These are phyloP conservation scores for Neoconidiobolus thromboides DNA, from an alignment of 371 early-diverging fungal species.

Conservation along the genomic window DNA sequence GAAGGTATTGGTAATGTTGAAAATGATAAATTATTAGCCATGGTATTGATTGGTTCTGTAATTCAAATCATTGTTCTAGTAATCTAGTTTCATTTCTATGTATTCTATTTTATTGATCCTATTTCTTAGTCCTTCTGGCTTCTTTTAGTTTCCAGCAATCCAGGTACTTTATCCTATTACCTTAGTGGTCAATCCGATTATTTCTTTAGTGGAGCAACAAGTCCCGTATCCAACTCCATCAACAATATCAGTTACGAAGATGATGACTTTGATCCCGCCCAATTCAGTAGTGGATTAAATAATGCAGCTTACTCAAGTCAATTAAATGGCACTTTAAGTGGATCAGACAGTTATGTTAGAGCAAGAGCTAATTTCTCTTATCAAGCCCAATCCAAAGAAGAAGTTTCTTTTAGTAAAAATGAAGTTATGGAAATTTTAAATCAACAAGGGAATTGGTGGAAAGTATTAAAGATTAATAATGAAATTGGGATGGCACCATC, in stretches of 20 bases:
- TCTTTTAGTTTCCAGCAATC: neutral
- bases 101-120: too few relatives aligned
- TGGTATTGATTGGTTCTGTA: too few relatives aligned
- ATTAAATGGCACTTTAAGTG: too few relatives aligned
- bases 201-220: too few relatives aligned
- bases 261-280: neutral
- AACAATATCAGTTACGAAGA: neutral
- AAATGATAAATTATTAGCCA: too few relatives aligned
- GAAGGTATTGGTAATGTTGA: too few relatives aligned
- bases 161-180: constrained; percentile 5
- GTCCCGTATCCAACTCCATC: neutral
- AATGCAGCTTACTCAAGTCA: neutral
- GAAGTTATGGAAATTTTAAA: constrained; percentile 72
- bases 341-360: neutral
- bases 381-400: constrained; percentile 57
- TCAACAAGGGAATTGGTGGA: constrained; percentile 92
- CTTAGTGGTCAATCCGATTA: neutral
- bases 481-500: constrained; percentile 77
- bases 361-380: neutral
- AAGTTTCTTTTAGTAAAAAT: constrained; percentile 74
- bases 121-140: neutral
- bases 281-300: neutral
- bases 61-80: too few relatives aligned
- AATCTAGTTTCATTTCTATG: too few relatives aligned
- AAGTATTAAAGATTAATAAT: constrained; percentile 65